These are phyloP conservation scores for Albophoma yamanashiensis DNA, from an alignment of 2,329 filamentous ascomycete species.

Conservation along the genomic window DNA sequence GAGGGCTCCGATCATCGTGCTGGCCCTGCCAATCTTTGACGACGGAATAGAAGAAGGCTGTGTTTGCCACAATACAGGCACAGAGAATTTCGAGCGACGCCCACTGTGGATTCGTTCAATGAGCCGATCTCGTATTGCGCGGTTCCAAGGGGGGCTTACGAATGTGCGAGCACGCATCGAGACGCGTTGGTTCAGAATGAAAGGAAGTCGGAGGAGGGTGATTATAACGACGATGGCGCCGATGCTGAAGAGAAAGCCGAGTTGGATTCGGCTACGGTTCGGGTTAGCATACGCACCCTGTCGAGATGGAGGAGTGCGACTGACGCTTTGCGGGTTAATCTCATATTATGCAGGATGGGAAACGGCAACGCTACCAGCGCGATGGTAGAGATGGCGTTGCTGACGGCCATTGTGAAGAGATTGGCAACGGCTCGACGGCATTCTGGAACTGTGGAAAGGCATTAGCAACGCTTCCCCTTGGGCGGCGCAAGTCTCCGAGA, in stretches of 20 bases:
- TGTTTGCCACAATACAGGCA: not conserved
- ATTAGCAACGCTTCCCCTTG: not conserved
- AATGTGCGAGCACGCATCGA: not conserved
- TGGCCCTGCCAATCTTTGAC: not conserved
- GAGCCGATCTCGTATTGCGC: not conserved
- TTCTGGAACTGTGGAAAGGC: not conserved
- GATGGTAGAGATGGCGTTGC: not conserved
- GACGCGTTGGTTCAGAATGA: not conserved
- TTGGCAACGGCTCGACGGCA: not conserved
- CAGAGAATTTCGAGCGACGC: not conserved
- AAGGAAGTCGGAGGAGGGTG: not conserved
- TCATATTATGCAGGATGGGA: not conserved
- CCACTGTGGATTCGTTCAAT: not conserved
- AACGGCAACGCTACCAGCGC: not conserved
- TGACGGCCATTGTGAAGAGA: not conserved
- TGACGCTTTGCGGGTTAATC: not conserved
- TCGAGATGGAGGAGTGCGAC: not conserved
- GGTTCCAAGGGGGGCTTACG: not conserved
- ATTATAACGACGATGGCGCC: not conserved
- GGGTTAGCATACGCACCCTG: not conserved
- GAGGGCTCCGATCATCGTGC: not conserved
- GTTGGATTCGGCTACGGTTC: not conserved
- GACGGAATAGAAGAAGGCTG: not conserved
- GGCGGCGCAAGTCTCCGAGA: not conserved
- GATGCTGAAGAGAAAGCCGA: not conserved